These are phyloP conservation scores for Rhodotorula mucilaginosa DNA, from an alignment of 1,284 basidiomycete species.

Conservation along the genomic window DNA sequence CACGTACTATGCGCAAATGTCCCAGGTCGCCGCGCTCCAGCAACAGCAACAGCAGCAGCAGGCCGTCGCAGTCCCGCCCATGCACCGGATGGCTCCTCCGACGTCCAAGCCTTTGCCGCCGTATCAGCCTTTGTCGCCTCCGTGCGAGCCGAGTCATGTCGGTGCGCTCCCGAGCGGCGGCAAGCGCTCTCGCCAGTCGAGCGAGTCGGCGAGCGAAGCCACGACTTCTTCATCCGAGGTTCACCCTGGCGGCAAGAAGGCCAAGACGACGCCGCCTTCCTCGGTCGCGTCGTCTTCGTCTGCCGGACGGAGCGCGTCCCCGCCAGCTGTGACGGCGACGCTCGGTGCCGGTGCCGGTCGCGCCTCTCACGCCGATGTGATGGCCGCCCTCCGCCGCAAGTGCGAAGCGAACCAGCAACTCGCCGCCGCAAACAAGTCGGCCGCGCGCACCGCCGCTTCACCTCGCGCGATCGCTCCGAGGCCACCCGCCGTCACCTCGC, in stretches of 20 bases:
- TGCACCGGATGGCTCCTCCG: background rate
- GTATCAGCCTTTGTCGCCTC: conserved; percentile 18
- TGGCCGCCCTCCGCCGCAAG: conserved; percentile 31
- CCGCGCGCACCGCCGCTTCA: background rate
- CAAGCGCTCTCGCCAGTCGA: conserved; percentile 17
- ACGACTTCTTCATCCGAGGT: background rate
- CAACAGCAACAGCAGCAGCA: background rate
- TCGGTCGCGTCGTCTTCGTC: background rate
- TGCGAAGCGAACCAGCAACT: conserved; percentile 31
- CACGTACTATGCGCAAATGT: conserved; percentile 23
- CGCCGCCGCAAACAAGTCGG: background rate
- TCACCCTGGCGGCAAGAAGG: conserved; percentile 14
- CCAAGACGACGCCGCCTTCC: background rate
- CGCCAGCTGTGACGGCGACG: background rate
- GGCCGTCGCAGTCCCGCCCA: background rate
- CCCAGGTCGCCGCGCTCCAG: conserved; percentile 13
- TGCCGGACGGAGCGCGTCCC: background rate
- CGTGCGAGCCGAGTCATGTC: background rate
- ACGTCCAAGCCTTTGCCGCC: conserved; percentile 3
- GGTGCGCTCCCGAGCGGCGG: background rate
- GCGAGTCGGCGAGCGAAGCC: conserved; percentile 15
- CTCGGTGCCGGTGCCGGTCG: background rate
- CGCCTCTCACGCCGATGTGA: conserved; percentile 29
- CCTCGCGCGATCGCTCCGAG: background rate
- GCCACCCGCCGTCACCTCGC: background rate